Conservation (phyloP, 116 monocot species). For the Trichopus zeylanicus region DNA sequence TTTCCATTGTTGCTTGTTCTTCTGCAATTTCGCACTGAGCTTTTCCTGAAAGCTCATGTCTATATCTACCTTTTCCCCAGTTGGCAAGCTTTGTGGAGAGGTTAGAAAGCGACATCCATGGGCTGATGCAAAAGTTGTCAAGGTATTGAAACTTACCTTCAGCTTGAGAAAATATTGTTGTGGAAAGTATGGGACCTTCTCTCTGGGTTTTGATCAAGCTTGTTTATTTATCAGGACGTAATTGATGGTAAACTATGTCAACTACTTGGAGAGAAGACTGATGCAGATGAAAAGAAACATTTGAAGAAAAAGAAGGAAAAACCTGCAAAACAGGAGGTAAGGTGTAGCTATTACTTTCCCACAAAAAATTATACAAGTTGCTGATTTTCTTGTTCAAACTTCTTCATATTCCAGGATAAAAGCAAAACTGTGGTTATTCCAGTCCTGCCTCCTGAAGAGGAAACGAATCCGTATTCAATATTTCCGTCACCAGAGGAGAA, state of each 20-base stretch:
- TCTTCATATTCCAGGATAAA: conserved; percentile 42
- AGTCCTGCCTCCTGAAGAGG: conserved; percentile 45
- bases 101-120: conserved; percentile 76
- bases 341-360: not conserved
- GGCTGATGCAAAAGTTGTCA: conserved; percentile 94
- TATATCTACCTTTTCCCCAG: conserved; percentile 17
- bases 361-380: not conserved
- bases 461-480: conserved; percentile 83
- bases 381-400: not conserved
- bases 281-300: conserved; percentile 75
- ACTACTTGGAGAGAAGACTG: conserved; percentile 83
- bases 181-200: too few species aligned
- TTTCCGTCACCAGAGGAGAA: conserved; percentile 88
- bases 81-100: conserved; percentile 89
- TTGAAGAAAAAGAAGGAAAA: conserved; percentile 94
- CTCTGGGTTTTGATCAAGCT: not conserved
- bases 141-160: conserved; percentile 54
- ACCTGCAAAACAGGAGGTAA: conserved; percentile 69
- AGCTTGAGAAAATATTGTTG: too few species aligned
- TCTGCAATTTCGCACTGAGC: too few species aligned
- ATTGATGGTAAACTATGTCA: conserved; percentile 60
- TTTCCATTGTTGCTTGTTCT: too few species aligned
- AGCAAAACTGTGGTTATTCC: conserved; percentile 10
- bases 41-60: not conserved
- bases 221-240: conserved; percentile 41